Evolutionary conservation across 495 filamentous ascomycete species (phyloP), one percentile per base, ranked within the genome.

Genomic region (Aspergillus carlsbadensis): DNA sequence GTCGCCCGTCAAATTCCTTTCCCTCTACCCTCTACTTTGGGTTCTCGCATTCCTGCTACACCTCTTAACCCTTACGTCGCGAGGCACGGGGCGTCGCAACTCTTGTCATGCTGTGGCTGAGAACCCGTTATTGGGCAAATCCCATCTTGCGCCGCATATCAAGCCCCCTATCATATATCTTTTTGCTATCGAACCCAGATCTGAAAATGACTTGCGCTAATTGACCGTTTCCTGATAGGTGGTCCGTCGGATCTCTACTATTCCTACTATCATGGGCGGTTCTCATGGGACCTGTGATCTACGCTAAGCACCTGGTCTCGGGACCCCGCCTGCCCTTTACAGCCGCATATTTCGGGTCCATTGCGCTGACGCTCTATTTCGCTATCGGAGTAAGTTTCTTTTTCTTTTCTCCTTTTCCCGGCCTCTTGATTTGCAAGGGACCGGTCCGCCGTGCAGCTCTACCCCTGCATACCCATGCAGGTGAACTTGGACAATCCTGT

Each of bases 291-390:
- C 92, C 92, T 17, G 77, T 81, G 73, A 73, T 80, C 42, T 98
- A 98, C 73, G 74, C 84, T 45, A 85, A 83, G 63, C 94, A 98
- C 72, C 81, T 98, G 65, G 72, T 91, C 62, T 98, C 95, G 47
- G 84, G 84, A 51, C 78, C 90, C 56, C 84, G 94, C 58, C 73
- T 98, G 48, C 94, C 95, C 10, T 98, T 98, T 69, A 97, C 94
- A 17, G 91, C 91, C 46, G 90, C 91, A 24, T 98, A 98, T 79
- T 97, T 98, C 77, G 94, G 93, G 37, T 95, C 90, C 37, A 96
- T 98, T 60, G 86, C 75, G 2, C 69, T 97, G 65, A 97, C 94
- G 5, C 76, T 98, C 33, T 96, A 91, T 71, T 97, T 96, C 73
- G 86, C 92, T 15, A 78, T 96, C 59, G 88, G 88, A 53, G 94